Conservation (phyloP, 352 stramenopile genomes). For the Phytophthora foliorum region DNA sequence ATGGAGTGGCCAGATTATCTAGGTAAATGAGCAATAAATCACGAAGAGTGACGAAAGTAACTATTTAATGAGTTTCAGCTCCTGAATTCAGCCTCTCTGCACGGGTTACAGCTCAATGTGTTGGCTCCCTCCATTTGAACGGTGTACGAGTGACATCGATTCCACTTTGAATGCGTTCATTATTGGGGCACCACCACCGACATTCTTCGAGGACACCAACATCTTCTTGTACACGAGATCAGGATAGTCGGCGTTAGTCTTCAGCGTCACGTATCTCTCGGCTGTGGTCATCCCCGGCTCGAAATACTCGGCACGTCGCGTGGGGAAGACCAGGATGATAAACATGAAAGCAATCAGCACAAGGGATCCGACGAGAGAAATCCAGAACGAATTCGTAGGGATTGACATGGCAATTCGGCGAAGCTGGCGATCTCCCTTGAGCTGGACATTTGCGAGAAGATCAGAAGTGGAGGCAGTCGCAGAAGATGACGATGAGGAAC, state of each 20-base stretch:
- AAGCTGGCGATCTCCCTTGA: slow-evolving; percentile 48
- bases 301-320: slow-evolving; percentile 40
- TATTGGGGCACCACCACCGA: not conserved
- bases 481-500: slow-evolving; percentile 14
- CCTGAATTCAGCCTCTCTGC: no score
- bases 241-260: slow-evolving; percentile 33
- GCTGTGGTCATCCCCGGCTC: slow-evolving; percentile 34
- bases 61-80: no score
- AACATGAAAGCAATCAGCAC: slow-evolving; percentile 33
- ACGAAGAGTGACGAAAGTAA: no score
- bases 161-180: slow-evolving; percentile 36
- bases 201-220: slow-evolving; percentile 20
- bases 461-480: slow-evolving; percentile 15
- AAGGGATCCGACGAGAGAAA: slow-evolving; percentile 39
- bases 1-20: no score
- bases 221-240: slow-evolving; percentile 41
- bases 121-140: slow-evolving; percentile 6
- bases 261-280: slow-evolving; percentile 39
- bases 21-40: no score
- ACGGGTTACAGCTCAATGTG: slow-evolving; percentile 27
- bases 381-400: slow-evolving; percentile 41
- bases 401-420: slow-evolving; percentile 44
- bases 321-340: slow-evolving; percentile 42
- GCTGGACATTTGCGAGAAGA: slow-evolving; percentile 35
- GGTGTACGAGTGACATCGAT: slow-evolving; percentile 30